Base-by-base conservation (phyloP, 805 yeast species). In the Hanseniaspora hatyaiensis region DNA sequence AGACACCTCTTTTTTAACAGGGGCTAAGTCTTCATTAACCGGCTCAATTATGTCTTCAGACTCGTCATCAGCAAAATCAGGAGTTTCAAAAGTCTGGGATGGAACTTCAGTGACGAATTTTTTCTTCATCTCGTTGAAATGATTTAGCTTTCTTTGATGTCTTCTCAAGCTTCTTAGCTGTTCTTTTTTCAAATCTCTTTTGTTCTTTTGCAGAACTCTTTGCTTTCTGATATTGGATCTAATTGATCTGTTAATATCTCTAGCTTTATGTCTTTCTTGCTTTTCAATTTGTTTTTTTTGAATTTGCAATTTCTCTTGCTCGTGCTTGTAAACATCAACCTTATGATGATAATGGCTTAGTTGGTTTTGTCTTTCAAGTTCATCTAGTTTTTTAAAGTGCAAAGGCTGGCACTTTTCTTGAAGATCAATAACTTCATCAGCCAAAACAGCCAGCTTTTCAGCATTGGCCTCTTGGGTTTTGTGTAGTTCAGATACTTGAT, bases 181-280 rank as follows among this genome's bases (percentile, higher is more conserved):
- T 16, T 34, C 41, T 19, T 43, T 43, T 33, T 43, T 43, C 41
- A 43, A 36, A 22, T 43, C 47, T 29, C 47, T 34, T 22, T 43
- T 22, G 2, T 30, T 11, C 23, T 43, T 43, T 30, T 43, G 47
- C 13, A 43, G 8, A 4, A 6, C 22, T 43, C 47, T 43, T 34
- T 43, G 47, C 12, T 43, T 43, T 43, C 47, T 43, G 19, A 43
- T 43, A 19, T 34, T 34, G 16, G 47, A 16, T 43, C 47, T 43
- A 31, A 20, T 36, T n/a, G 32, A 30, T 36, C 47, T 43, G 36
- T 43, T 43, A 19, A 34, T 24, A 22, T 43, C 47, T 43, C 47
- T 43, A 12, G 26, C 38, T 23, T 6, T 43, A 31, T 43, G 47
- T 43, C 47, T 43, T 43, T 37, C 22, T 16, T n/a, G 18, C 32